phyloP scores from a whole-genome alignment of 805 yeast genomes.

The Kuraishia cidri region DNA sequence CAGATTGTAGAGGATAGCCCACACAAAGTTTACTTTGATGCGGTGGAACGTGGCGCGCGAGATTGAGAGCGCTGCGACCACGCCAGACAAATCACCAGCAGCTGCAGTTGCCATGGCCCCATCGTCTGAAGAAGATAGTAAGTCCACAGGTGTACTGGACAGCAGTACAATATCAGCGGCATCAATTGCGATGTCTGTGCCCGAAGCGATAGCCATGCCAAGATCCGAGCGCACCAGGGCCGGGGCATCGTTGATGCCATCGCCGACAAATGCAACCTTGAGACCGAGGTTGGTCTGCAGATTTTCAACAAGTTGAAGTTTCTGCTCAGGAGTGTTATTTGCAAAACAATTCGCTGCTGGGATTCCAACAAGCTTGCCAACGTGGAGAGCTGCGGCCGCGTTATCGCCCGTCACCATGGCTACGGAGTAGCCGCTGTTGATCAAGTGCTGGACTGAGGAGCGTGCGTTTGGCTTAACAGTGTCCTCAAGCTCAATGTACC shows the following conservation, averaged over 20 bases:
- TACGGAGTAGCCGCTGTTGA: slow-evolving; percentile 42
- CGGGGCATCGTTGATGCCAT: slow-evolving; percentile 97
- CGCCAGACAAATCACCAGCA: slow-evolving; percentile 29
- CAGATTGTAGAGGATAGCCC: slow-evolving; percentile 81
- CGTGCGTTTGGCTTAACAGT: slow-evolving; percentile 56
- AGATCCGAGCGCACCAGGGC: slow-evolving; percentile 83
- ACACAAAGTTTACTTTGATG: slow-evolving; percentile 72
- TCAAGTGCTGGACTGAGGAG: slow-evolving; percentile 48
- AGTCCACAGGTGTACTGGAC: slow-evolving; percentile 21
- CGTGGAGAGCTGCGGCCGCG: slow-evolving; percentile 44
- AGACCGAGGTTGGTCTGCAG: slow-evolving; percentile 33
- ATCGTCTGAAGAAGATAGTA: not conserved
- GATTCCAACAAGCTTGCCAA: slow-evolving; percentile 65
- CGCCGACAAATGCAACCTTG: slow-evolving; percentile 85
- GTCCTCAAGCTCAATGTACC: slow-evolving; percentile 63
- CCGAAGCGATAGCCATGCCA: slow-evolving; percentile 87
- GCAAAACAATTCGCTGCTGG: slow-evolving; percentile 57
- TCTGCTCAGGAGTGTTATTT: slow-evolving; percentile 69
- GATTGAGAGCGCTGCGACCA: slow-evolving; percentile 56
- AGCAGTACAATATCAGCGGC: slow-evolving; percentile 89
- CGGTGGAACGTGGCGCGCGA: slow-evolving; percentile 62
- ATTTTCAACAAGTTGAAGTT: slow-evolving; percentile 54
- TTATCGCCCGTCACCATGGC: slow-evolving; percentile 93
- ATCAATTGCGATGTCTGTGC: slow-evolving; percentile 94
- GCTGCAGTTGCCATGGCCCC: slow-evolving; percentile 7